Base-by-base conservation (phyloP, 2,329 filamentous ascomycete species). In the Aspergillus flavus region DNA sequence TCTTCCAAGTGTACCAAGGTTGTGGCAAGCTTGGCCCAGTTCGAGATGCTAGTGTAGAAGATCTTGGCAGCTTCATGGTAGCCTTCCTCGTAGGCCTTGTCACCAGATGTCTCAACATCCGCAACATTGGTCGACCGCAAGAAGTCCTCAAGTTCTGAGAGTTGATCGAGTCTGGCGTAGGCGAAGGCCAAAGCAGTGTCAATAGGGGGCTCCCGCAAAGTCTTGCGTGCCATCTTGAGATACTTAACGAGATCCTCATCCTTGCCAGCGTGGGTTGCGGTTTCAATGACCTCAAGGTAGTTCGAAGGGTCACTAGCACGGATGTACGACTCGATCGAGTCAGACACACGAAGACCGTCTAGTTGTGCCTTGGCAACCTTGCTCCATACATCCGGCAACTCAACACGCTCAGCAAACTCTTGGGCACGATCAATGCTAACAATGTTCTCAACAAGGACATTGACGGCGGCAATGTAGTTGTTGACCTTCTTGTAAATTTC, bases 21-120 rank as follows among this genome's bases (percentile, higher is more conserved):
- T 12, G 95, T 98, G 16, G 95, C 94, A 72, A 99, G 89, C 85
- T 99, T 99, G 61, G 94, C 94, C 95, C 95, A 99, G 86, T 99
- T 99, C 60, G 95, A 99, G 77, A 99, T 96, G 82, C 92, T 98
- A 61, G 89, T 93, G 83, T 89, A 99, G 86, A 98, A 99, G 75
- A 99, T 98, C 87, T 99, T 99, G 68, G 95, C 93, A 50, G 95
- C 95, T 84, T 98, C 91, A 75, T 95, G 94, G 75, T 92, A 89
- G 64, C 94, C 94, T 81, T 99, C 95, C 67, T 89, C 91, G 71
- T 97, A 98, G 26, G 95, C 94, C 85, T 97, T 97, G 85, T 99
- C 95, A 84, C 95, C 95, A 64, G 93, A 98, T 71, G 95, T 92
- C 77, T 99, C 95, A 59, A 98, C 86, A 77, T 99, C 94, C 59